phyloP scores from a whole-genome alignment of 108 stramenopile genomes.

The Cyclotella sp. region DNA sequence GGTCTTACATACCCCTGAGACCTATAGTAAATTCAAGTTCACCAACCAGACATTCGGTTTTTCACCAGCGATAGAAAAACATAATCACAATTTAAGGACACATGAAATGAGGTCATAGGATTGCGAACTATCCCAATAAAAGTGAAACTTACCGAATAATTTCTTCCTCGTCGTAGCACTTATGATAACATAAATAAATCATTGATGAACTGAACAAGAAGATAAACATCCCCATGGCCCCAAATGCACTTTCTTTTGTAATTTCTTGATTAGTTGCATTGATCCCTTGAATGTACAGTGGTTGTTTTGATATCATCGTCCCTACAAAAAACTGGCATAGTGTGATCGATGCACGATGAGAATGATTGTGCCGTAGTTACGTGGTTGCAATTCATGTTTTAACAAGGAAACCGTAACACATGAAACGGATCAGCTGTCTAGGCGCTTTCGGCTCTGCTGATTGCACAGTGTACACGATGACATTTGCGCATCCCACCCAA shows the following conservation, averaged over 20 bases:
- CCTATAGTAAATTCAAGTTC: background rate
- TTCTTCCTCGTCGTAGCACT: conserved; percentile 34
- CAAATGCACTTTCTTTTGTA: conserved; percentile 76
- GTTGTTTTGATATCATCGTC: conserved; percentile 72
- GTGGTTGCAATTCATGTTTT: no score
- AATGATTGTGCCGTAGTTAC: no score
- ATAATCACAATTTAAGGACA: background rate
- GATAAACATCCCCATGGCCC: conserved; percentile 82
- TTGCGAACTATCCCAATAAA: background rate
- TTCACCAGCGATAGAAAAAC: no score
- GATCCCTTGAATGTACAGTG: conserved; percentile 83
- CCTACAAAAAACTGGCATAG: conserved; percentile 51
- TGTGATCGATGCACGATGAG: background rate
- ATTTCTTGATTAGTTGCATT: conserved; percentile 61
- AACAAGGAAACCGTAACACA: no score
- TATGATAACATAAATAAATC: conserved; percentile 45
- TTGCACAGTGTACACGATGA: background rate
- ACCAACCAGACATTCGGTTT: no score
- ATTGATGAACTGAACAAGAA: conserved; percentile 58
- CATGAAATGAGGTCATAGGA: background rate
- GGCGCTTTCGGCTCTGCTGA: no score
- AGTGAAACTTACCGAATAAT: conserved; percentile 7
- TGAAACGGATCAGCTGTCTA: no score
- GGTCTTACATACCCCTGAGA: conserved; percentile 50
- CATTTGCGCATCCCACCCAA: background rate